These are phyloP conservation scores for Trichoderma sp. DNA, from an alignment of 2,329 filamentous ascomycete genomes.

Conservation along the genomic window DNA sequence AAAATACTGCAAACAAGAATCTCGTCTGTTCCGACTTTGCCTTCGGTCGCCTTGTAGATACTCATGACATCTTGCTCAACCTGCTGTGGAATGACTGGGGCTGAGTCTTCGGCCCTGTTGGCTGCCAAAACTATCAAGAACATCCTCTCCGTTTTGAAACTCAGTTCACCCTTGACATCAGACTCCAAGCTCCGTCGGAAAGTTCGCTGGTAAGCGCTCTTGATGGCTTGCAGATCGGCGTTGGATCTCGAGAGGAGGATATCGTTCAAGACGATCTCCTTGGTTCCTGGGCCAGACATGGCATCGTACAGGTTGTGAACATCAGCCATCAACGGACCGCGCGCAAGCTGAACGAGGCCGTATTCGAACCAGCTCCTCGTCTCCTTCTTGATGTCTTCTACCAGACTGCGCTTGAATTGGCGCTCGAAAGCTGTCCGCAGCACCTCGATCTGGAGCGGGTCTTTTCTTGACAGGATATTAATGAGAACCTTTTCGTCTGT, in stretches of 20 bases:
- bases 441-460: conserved; percentile 74
- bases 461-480: conserved; percentile 66
- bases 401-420: conserved; percentile 65
- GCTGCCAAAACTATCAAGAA: conserved; percentile 81
- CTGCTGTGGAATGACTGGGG: conserved; percentile 70
- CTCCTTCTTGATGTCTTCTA: conserved; percentile 76
- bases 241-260: conserved; percentile 81
- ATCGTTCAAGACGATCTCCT: conserved; percentile 83
- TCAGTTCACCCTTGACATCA: conserved; percentile 77
- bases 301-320: conserved; percentile 69
- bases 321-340: conserved; percentile 79
- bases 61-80: conserved; percentile 75
- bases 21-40: conserved; percentile 71
- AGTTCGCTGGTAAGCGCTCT: conserved; percentile 69
- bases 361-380: conserved; percentile 73
- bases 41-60: conserved; percentile 76
- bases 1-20: conserved; percentile 78
- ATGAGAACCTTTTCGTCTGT: conserved; percentile 83
- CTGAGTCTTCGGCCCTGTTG: conserved; percentile 73
- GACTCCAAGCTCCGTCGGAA: conserved; percentile 68
- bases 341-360: conserved; percentile 72
- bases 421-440: conserved; percentile 68
- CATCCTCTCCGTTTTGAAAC: conserved; percentile 80
- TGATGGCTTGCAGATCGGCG: conserved; percentile 86
- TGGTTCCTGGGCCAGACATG: conserved; percentile 79